phyloP scores from a whole-genome alignment of 345 rosid species.

The Aquilaria yunnanensis region DNA sequence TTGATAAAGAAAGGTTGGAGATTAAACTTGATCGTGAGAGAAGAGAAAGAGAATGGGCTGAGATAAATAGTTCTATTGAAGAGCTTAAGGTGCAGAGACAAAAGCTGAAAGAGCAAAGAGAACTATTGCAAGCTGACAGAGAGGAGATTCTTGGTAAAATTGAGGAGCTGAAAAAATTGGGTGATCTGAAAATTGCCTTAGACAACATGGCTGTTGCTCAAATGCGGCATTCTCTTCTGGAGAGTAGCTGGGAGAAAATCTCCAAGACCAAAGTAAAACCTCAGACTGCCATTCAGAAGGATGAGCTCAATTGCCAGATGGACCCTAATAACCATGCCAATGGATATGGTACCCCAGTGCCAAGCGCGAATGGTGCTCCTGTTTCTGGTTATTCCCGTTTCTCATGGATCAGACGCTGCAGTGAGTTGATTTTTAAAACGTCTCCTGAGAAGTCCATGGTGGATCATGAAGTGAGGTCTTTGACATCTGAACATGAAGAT shows the following conservation, averaged over 20 bases:
- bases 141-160: conserved; percentile 58
- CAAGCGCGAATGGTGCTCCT: conserved; percentile 24
- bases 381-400: conserved; percentile 45
- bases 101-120: conserved; percentile 79
- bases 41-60: conserved; percentile 80
- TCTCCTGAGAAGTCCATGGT: conserved; percentile 38
- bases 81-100: conserved; percentile 74
- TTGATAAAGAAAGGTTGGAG: conserved; percentile 74
- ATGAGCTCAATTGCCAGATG: conserved; percentile 24
- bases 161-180: conserved; percentile 68
- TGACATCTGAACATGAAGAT: conserved; percentile 21
- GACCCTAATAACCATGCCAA: conserved; percentile 27
- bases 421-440: conserved; percentile 57
- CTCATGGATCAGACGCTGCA: conserved; percentile 74
- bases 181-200: conserved; percentile 62
- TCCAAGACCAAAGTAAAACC: conserved; percentile 37
- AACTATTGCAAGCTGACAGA: conserved; percentile 66
- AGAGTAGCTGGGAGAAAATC: conserved; percentile 48
- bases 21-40: conserved; percentile 72
- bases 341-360: conserved; percentile 36
- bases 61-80: conserved; percentile 62
- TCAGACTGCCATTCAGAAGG: conserved; percentile 29
- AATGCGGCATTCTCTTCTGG: conserved; percentile 57
- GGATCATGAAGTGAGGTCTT: conserved; percentile 25
- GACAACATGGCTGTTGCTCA: conserved; percentile 65